Conservation (phyloP, 768 basidiomycete species). For the Kwoniella shandongensis region DNA sequence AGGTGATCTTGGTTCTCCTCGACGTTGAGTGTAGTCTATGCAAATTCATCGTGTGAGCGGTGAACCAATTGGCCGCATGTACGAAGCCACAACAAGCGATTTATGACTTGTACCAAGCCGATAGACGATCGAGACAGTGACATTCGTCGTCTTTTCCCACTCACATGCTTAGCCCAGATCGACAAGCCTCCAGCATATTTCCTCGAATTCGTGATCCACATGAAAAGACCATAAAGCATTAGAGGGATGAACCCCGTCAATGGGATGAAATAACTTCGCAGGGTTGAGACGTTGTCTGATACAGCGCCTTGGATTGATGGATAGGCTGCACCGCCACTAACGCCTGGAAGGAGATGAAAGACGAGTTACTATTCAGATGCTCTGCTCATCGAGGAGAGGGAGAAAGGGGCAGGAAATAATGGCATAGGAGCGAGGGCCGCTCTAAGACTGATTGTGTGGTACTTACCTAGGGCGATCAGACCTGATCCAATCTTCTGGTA, state of each 20-base stretch:
- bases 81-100: no score
- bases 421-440: no score
- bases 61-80: no score
- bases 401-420: no score
- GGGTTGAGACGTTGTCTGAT: conserved; percentile 14
- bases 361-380: no score
- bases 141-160: background rate
- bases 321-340: conserved; percentile 27
- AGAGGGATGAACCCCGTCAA: conserved; percentile 27
- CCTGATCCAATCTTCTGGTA: conserved; percentile 30
- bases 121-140: no score
- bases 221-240: conserved; percentile 24
- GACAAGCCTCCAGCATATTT: conserved; percentile 23
- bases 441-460: no score
- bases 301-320: conserved; percentile 23
- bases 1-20: conserved; percentile 2
- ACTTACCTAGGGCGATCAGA: conserved; percentile 10
- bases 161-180: conserved; percentile 13
- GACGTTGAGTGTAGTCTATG: conserved; percentile 5
- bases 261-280: conserved; percentile 24
- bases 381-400: no score
- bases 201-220: conserved; percentile 23
- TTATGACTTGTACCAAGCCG: no score
- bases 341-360: conserved; percentile 3
- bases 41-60: no score